Base-by-base conservation (phyloP, 768 basidiomycete species). In the Boletus insuetus region DNA sequence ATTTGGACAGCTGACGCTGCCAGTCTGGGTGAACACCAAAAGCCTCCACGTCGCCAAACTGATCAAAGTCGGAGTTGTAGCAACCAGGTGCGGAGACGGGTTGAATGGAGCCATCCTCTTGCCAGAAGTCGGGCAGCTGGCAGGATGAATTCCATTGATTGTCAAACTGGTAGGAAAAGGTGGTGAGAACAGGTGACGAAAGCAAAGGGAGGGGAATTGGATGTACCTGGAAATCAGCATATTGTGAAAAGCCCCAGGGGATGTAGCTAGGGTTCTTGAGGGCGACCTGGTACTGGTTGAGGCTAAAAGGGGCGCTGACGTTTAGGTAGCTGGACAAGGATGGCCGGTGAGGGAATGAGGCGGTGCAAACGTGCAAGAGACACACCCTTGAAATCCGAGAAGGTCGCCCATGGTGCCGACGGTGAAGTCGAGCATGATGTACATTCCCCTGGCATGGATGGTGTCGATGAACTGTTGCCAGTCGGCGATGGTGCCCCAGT, bases 11-110 rank as follows among this genome's bases (percentile, higher is more conserved):
- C 70, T 97, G 90, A 79, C 94, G 94, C 67, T 96, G 83, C 89
- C 85, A 94, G 74, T 92, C 88, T 43, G 89, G 91, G 73, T 92
- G 90, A 31, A 97, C 94, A 86, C 94, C 94, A 68, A 96, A 96
- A 59, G 94, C 94, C 71, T 97, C 94, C 84, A 93, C 92, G 74
- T 97, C 94, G 58, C 94, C 94, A 62, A 89, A 97, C 57, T 96
- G 94, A 72, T 97, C 94, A 62, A 96, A 95, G 58, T 94, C 92
- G 17, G 91, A 94, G 14, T 73, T 68, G 59, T 86, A 76, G 70
- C 94, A 97, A 19, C 94, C 94, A 47, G 79, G 73, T 14, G 77
- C 73, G 51, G 84, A 73, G n/a, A 90, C 75, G 7, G 54, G 2
- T 26, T 64, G 59, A 47, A 83, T 74, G 0, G 79, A 78, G 22